These are phyloP conservation scores for Sphaerulina populicola DNA, from an alignment of 2,329 filamentous ascomycete species.

Conservation along the genomic window DNA sequence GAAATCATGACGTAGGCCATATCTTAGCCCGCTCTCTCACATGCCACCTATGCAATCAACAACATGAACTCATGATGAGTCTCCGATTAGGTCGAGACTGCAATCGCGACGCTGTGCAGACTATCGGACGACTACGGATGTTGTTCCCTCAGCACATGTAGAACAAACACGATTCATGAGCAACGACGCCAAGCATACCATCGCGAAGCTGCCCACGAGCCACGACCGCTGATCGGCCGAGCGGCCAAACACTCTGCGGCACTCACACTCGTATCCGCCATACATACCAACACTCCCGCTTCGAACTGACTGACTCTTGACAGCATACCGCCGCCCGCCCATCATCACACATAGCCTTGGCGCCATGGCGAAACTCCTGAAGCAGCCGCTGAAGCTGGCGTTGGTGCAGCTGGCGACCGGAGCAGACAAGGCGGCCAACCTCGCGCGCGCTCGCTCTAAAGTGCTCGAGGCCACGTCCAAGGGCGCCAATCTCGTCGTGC, in stretches of 20 bases:
- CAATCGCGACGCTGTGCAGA: neutral
- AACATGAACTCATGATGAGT: neutral
- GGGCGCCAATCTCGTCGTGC: constrained; percentile 78
- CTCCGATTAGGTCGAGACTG: neutral
- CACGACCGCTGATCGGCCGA: too few relatives aligned
- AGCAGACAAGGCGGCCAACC: constrained; percentile 76
- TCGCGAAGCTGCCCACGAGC: too few relatives aligned
- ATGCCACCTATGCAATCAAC: too few relatives aligned
- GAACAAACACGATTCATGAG: too few relatives aligned
- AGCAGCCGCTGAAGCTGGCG: constrained; percentile 69
- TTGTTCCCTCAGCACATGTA: neutral
- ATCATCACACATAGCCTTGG: neutral
- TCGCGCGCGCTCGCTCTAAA: constrained; percentile 68
- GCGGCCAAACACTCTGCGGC: too few relatives aligned
- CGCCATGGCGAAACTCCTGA: constrained; percentile 53
- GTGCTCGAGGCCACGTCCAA: constrained; percentile 68
- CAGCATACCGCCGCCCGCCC: neutral
- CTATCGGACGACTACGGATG: neutral
- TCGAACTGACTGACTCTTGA: neutral
- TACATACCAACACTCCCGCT: too few relatives aligned
- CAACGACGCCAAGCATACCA: too few relatives aligned
- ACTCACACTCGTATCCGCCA: too few relatives aligned
- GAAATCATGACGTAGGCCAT: constrained; percentile 3
- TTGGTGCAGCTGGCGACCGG: constrained; percentile 68
- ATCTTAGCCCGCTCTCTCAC: neutral